phyloP scores from a whole-genome alignment of 1,284 basidiomycete species.

The Ceratobasidium sp. region DNA sequence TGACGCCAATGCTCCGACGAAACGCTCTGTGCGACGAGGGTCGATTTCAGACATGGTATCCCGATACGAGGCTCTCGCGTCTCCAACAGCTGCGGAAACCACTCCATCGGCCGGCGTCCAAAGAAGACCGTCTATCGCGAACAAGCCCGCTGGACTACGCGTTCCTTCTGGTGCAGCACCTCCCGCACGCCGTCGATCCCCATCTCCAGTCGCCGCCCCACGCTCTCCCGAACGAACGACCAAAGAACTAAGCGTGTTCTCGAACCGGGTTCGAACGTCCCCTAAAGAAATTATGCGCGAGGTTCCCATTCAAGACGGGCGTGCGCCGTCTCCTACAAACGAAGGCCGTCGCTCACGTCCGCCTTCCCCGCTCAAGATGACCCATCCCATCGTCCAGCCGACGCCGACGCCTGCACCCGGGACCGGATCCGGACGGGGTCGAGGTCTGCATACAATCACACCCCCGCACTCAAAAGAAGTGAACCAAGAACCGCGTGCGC shows the following conservation, averaged over 20 bases:
- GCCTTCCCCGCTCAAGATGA: constrained; percentile 28
- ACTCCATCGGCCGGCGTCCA: constrained; percentile 43
- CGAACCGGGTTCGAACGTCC: constrained; percentile 29
- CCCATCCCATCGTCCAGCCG: constrained; percentile 21
- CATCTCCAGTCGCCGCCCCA: constrained; percentile 1
- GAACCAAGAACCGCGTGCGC: constrained; percentile 41
- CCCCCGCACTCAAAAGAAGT: constrained; percentile 36
- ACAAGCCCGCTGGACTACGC: constrained; percentile 57
- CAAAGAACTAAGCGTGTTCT: constrained; percentile 28
- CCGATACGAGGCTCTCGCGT: constrained; percentile 69
- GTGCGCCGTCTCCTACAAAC: neutral
- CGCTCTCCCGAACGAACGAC: constrained; percentile 25
- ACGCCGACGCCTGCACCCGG: constrained; percentile 4
- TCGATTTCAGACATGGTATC: constrained; percentile 88
- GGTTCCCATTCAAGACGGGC: constrained; percentile 37
- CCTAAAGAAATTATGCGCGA: constrained; percentile 43
- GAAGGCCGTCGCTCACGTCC: constrained; percentile 19
- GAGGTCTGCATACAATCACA: constrained; percentile 24
- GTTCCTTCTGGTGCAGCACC: constrained; percentile 55
- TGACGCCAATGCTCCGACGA: constrained; percentile 30
- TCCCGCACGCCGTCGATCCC: constrained; percentile 20
- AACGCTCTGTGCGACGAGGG: constrained; percentile 63
- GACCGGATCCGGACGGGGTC: neutral
- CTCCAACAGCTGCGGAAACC: constrained; percentile 29
- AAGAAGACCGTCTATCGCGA: constrained; percentile 55